Percentiles rank a stretch among this genome's conserved stretches.
Conservation (phyloP, 176 grass and related monocot species). For the Otatea glauca region DNA sequence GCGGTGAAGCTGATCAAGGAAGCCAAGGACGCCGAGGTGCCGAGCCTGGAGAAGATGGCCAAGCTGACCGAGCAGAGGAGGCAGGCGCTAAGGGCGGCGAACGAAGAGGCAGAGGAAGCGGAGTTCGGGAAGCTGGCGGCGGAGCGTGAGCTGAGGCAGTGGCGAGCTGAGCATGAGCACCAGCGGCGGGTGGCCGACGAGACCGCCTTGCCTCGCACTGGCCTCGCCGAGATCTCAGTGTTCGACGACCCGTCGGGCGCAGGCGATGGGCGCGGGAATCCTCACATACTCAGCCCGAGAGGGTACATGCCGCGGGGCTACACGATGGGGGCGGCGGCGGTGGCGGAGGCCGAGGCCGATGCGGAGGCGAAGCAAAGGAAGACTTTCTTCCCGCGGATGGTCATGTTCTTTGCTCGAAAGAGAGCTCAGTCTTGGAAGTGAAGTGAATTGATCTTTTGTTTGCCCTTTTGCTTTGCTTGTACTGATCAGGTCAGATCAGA, state of each 20-base stretch:
- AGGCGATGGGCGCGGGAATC: too few relatives aligned
- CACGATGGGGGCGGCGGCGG: too few relatives aligned
- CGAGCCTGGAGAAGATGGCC: constrained; percentile 39
- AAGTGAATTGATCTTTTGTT: constrained; percentile 2
- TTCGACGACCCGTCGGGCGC: too few relatives aligned
- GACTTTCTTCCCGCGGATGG: constrained; percentile 54
- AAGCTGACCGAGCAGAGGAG: constrained; percentile 50
- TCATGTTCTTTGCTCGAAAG: constrained; percentile 73
- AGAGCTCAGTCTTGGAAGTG: constrained; percentile 66
- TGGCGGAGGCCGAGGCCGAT: background rate
- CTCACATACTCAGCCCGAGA: too few relatives aligned
- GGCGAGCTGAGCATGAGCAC: constrained; percentile 55
- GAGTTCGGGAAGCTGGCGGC: constrained; percentile 44
- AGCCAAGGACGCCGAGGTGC: constrained; percentile 68
- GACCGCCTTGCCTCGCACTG: constrained; percentile 23
- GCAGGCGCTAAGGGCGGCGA: constrained; percentile 50
- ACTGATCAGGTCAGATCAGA: background rate
- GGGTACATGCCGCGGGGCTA: too few relatives aligned
- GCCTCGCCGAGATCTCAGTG: constrained; percentile 49
- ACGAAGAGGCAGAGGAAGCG: constrained; percentile 56
- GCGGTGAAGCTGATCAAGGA: constrained; percentile 65
- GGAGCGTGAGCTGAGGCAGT: constrained; percentile 64
- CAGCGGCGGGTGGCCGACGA: constrained; percentile 15
- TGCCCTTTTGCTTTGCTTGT: constrained; percentile 6
- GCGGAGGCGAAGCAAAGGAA: constrained; percentile 38